These are phyloP conservation scores for Blepharisma japonicum DNA, from an alignment of 73 alveolate species.

Conservation along the genomic window DNA sequence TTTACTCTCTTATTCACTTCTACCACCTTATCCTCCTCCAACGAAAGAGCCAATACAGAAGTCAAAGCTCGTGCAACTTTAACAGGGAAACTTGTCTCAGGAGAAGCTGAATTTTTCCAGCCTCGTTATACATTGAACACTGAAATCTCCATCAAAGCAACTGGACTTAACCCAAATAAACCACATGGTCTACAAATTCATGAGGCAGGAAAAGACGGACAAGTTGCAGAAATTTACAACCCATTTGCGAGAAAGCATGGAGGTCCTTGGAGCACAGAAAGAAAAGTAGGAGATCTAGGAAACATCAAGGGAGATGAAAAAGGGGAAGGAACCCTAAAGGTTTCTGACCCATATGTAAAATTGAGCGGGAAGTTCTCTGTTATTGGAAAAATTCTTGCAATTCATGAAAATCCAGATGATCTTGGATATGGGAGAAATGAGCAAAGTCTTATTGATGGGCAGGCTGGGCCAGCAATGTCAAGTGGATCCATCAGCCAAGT, in stretches of 20 bases:
- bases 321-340: not conserved
- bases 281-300: conserved; percentile 31
- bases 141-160: not conserved
- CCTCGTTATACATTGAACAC: not conserved
- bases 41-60: conserved; percentile 31
- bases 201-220: not conserved
- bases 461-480: conserved; percentile 1
- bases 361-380: conserved; percentile 20
- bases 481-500: conserved; percentile 1
- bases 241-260: conserved; percentile 30
- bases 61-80: conserved; percentile 24
- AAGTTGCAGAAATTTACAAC: not conserved
- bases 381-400: conserved; percentile 11
- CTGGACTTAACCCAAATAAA: not conserved
- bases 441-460: not conserved
- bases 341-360: conserved; percentile 31
- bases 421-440: conserved; percentile 21
- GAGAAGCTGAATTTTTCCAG: not conserved
- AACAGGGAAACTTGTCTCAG: conserved; percentile 8
- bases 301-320: conserved; percentile 10
- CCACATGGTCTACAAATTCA: conserved; percentile 3
- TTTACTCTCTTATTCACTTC: not conserved
- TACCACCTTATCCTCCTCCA: not conserved
- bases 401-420: conserved; percentile 30
- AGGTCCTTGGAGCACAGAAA: conserved; percentile 29